Evolutionary conservation across 2,329 filamentous ascomycete species (phyloP).

Genomic region (Phyllosticta capitalensis): DNA sequence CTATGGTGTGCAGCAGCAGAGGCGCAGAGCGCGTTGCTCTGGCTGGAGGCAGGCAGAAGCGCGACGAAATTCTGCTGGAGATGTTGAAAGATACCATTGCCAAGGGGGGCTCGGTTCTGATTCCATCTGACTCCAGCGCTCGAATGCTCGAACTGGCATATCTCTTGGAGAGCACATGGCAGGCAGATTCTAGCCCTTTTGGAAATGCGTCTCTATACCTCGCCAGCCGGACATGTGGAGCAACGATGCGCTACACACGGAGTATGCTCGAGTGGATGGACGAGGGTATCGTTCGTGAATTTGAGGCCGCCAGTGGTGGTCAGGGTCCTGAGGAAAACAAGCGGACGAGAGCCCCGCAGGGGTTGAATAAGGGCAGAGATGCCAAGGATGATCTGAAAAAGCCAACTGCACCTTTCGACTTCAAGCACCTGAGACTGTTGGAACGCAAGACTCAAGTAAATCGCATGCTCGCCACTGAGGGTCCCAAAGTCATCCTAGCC

Average conservation of each 20-base stretch:
- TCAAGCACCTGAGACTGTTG: slow-evolving; percentile 72
- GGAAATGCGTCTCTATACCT: slow-evolving; percentile 57
- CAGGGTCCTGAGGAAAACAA: slow-evolving; percentile 22
- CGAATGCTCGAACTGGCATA: slow-evolving; percentile 87
- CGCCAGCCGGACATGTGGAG: slow-evolving; percentile 75
- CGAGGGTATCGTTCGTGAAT: slow-evolving; percentile 84
- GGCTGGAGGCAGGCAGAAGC: slow-evolving; percentile 62
- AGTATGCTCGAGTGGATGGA: slow-evolving; percentile 99
- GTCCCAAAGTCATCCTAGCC: slow-evolving; percentile 70
- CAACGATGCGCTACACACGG: slow-evolving; percentile 80
- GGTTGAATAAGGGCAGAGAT: slow-evolving; percentile 22
- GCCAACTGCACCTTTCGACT: slow-evolving; percentile 71
- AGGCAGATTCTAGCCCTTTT: slow-evolving; percentile 32
- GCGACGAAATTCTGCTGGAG: slow-evolving; percentile 77
- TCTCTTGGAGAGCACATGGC: slow-evolving; percentile 86
- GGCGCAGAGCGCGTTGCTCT: slow-evolving; percentile 64
- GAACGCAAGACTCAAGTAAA: slow-evolving; percentile 75
- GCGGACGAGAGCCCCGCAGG: slow-evolving; percentile 28
- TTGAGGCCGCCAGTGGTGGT: slow-evolving; percentile 54
- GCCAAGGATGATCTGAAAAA: slow-evolving; percentile 38
- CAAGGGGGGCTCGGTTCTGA: slow-evolving; percentile 80
- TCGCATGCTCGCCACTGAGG: slow-evolving; percentile 48
- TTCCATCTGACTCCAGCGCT: slow-evolving; percentile 93
- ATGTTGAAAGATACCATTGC: slow-evolving; percentile 70
- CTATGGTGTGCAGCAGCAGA: slow-evolving; percentile 82